Evolutionary conservation across 805 yeast genomes (phyloP).

Genomic region (Candida namnaoensis): DNA sequence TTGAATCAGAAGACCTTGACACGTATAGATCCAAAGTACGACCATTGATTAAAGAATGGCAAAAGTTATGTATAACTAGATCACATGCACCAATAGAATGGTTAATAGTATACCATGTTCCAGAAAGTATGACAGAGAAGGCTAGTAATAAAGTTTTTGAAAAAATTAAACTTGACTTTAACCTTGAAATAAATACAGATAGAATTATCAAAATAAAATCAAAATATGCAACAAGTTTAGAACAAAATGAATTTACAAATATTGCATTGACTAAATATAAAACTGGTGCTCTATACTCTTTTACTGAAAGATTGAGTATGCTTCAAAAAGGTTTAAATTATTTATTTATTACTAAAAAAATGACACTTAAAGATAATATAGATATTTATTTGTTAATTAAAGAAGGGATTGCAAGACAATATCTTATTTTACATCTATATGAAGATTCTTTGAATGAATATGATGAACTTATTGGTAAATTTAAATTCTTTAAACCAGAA

Average conservation of each 20-base stretch:
- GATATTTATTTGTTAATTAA: slow-evolving; percentile 33
- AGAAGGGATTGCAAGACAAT: slow-evolving; percentile 42
- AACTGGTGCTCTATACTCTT: slow-evolving; percentile 41
- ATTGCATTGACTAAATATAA: slow-evolving; percentile 35
- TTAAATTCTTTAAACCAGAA: not conserved
- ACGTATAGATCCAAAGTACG: slow-evolving; percentile 73
- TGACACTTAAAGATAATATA: slow-evolving; percentile 34
- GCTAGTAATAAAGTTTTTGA: slow-evolving; percentile 42
- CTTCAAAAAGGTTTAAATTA: not conserved
- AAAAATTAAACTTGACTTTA: slow-evolving; percentile 46
- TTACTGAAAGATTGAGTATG: slow-evolving; percentile 32
- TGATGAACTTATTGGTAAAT: slow-evolving; percentile 25
- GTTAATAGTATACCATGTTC: slow-evolving; percentile 47
- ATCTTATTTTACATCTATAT: slow-evolving; percentile 44
- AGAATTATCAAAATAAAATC: slow-evolving; percentile 28
- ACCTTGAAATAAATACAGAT: slow-evolving; percentile 14
- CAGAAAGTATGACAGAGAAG: slow-evolving; percentile 26
- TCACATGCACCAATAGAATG: slow-evolving; percentile 45
- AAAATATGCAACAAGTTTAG: slow-evolving; percentile 17
- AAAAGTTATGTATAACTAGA: slow-evolving; percentile 31
- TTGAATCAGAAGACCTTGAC: slow-evolving; percentile 60
- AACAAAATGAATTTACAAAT: slow-evolving; percentile 43
- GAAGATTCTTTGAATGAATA: slow-evolving; percentile 55
- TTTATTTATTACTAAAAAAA: slow-evolving; percentile 15
- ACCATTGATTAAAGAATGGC: slow-evolving; percentile 79